phyloP scores from a whole-genome alignment of 257 asterid genomes.

The Nicotiana tomentosiformis region DNA sequence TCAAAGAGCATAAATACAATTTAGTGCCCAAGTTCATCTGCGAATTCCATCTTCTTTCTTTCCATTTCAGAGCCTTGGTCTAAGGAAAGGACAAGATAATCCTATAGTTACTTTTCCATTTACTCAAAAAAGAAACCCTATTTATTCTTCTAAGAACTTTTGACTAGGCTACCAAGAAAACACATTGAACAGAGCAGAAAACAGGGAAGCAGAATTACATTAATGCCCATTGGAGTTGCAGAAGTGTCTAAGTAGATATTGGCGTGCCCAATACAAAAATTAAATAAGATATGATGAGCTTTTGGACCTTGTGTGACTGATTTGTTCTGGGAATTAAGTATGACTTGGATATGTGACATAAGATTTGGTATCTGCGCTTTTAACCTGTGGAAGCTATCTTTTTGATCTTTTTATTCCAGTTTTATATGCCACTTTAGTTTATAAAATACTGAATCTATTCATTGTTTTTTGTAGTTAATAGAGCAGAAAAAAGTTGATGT shows the following conservation, averaged over 20 bases:
- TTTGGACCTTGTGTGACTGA: neutral
- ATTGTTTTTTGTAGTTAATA: constrained; percentile 48
- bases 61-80: neutral
- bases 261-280: neutral
- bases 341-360: neutral
- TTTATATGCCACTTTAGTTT: neutral
- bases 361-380: neutral
- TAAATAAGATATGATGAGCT: neutral
- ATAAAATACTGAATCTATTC: neutral
- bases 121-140: neutral
- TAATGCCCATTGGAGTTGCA: constrained; percentile 4
- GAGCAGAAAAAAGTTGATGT: constrained; percentile 66
- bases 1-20: neutral
- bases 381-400: neutral
- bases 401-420: neutral
- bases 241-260: neutral
- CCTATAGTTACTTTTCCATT: neutral
- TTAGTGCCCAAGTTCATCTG: neutral
- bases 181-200: neutral
- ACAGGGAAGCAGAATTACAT: neutral
- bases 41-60: neutral
- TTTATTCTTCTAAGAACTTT: neutral
- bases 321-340: neutral
- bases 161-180: neutral
- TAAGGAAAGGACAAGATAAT: neutral